Evolutionary conservation across 768 basidiomycete genomes (phyloP), one percentile per base, ranked within the genome.

Genomic region (Lactifluus piperatus): DNA sequence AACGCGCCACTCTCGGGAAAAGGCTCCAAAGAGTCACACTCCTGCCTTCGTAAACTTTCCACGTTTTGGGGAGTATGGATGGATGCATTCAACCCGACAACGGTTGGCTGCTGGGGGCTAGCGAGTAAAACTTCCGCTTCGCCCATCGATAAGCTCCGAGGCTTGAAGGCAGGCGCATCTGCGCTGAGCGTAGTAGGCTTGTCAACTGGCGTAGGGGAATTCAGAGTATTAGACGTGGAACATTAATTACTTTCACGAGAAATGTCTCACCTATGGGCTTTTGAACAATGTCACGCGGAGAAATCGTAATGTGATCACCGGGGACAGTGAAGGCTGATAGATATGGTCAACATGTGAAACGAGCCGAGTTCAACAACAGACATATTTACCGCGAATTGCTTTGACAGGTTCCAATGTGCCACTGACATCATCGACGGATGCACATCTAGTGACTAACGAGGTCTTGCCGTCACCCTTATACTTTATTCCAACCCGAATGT

Each of bases 161-260:
- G 50, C 18, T 30, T 41, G 50, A 56, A 61, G n/a, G 46, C 45
- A 56, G 60, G 54, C 10, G 55, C 49, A 18, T 52, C 55, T 51
- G 44, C 54, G 26, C 36, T 56, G 24, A 56, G 54, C 9, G 43
- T 48, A 11, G 37, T 27, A 46, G 47, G 43, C 4, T 32, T 26
- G 36, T 16, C 5, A 34, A 37, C 60, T 61, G n/a, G 30, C 26
- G 27, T 4, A 24, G 6, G 37, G 7, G 18, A 39, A 5, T 29
- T 20, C 24, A 14, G 26, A 5, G 16, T 24, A 13, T 43, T 24
- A 50, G 36, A 36, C n/a, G 29, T 11, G 24, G 9, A 29, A 18
- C 44, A 46, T 39, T 2, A 14, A 18, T 37, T 7, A 24, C 7
- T n/a, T n/a, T 10, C 4, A 1, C 2, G 3, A 16, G 20, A n/a